Conservation (phyloP, 2,329 filamentous ascomycete species). For the Pseudopyricularia cyperi region DNA sequence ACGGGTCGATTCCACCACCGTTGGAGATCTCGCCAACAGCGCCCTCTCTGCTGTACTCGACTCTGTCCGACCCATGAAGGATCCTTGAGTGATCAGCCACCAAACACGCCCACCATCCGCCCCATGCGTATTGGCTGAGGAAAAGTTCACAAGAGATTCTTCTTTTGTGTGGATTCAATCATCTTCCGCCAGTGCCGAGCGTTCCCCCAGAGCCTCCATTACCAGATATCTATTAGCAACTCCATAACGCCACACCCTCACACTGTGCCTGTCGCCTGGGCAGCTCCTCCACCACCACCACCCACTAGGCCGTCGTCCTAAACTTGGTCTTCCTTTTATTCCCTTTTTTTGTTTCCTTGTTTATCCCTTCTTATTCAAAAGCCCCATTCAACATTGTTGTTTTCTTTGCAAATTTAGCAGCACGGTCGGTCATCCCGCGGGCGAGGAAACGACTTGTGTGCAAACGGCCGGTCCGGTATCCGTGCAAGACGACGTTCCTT, state of each 20-base stretch:
- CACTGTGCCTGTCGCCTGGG: neutral
- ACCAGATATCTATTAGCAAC: neutral
- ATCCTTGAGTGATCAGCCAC: neutral
- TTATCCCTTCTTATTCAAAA: neutral
- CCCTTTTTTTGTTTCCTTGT: neutral
- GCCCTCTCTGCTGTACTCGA: neutral
- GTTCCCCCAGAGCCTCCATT: neutral
- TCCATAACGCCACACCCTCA: neutral
- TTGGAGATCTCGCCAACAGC: neutral
- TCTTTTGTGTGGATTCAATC: neutral
- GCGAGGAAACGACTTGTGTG: constrained; percentile 19
- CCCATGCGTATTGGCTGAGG: neutral
- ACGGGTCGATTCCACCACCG: neutral
- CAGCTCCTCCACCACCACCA: neutral
- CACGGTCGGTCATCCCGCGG: constrained; percentile 18
- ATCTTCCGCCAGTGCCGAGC: neutral
- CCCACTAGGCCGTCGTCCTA: neutral
- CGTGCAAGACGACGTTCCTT: constrained; percentile 2
- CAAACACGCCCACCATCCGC: neutral
- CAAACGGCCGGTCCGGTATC: constrained; percentile 13
- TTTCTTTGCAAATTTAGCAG: constrained; percentile 9
- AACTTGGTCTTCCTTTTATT: neutral
- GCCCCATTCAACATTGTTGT: neutral
- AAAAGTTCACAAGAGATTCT: neutral
- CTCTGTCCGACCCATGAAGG: neutral